Evolutionary conservation across 2,329 filamentous ascomycete genomes (phyloP).

Genomic region (Claviceps capensis): DNA sequence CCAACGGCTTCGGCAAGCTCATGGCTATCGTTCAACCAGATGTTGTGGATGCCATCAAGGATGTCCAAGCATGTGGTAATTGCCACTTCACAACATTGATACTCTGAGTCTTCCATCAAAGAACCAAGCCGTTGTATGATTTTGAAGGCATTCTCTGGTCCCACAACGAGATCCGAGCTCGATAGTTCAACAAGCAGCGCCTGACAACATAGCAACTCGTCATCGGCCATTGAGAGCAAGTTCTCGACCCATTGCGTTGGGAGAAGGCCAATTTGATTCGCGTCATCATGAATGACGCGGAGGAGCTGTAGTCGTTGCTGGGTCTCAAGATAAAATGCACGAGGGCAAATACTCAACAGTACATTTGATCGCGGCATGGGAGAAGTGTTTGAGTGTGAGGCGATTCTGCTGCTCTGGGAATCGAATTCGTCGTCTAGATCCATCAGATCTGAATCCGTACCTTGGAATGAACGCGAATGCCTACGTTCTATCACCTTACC

Average conservation of each 20-base stretch:
- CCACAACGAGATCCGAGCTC: slow-evolving; percentile 36
- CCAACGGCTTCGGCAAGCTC: slow-evolving; percentile 52
- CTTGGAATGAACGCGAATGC: slow-evolving; percentile 12
- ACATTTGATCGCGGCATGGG: slow-evolving; percentile 34
- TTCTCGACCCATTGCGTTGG: slow-evolving; percentile 36
- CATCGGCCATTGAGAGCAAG: slow-evolving; percentile 33
- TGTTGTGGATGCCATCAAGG: slow-evolving; percentile 46
- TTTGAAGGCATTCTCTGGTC: slow-evolving; percentile 29
- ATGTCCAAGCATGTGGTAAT: slow-evolving; percentile 54
- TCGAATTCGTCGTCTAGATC: slow-evolving; percentile 54
- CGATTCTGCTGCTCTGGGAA: slow-evolving; percentile 40
- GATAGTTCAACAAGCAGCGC: slow-evolving; percentile 38
- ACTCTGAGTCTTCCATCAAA: slow-evolving; percentile 42
- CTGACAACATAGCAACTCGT: slow-evolving; percentile 40
- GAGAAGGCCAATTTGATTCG: slow-evolving; percentile 32
- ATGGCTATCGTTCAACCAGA: slow-evolving; percentile 48
- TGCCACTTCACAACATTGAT: slow-evolving; percentile 62
- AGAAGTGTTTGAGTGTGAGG: slow-evolving; percentile 20
- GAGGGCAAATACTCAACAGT: slow-evolving; percentile 26
- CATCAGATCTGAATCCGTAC: slow-evolving; percentile 40
- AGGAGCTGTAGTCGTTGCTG: slow-evolving; percentile 32
- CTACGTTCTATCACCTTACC: slow-evolving; percentile 14
- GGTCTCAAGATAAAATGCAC: slow-evolving; percentile 35
- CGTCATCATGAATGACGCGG: slow-evolving; percentile 26
- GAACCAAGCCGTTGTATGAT: slow-evolving; percentile 37